Percentiles rank a stretch among this genome's conserved stretches.
Conservation (phyloP, 202 grass and related monocot species). For the Dendrocalamus latiflorus region DNA sequence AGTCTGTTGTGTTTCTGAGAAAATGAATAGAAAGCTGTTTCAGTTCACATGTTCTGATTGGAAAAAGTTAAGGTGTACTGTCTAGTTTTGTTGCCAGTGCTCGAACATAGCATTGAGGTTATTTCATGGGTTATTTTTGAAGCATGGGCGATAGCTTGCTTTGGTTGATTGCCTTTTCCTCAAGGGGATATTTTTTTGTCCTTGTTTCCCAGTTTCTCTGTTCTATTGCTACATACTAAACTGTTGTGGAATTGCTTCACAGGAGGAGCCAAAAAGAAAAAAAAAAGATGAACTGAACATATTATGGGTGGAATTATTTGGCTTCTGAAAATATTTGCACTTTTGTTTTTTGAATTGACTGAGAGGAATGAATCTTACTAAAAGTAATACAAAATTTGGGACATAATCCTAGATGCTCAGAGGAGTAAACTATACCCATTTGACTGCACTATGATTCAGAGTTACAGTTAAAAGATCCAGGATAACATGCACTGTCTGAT, state of each 20-base stretch:
- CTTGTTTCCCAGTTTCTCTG: not conserved
- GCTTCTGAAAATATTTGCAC: not conserved
- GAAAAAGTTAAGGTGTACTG: not conserved
- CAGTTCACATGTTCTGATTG: not conserved
- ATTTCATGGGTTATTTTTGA: constrained; percentile 30
- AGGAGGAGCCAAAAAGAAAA: not conserved
- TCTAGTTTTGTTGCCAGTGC: not conserved
- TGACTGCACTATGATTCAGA: not conserved
- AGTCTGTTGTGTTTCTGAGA: not conserved
- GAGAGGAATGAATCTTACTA: not conserved
- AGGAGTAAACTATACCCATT: not conserved
- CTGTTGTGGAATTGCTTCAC: not conserved
- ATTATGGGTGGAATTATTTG: not conserved
- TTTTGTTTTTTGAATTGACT: not conserved
- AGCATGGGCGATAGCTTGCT: not conserved
- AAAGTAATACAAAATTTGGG: not conserved
- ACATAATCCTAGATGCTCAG: not conserved
- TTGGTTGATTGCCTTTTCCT: not conserved
- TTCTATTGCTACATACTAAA: not conserved
- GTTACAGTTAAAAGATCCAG: not conserved
- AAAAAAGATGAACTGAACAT: not conserved
- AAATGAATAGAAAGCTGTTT: not conserved
- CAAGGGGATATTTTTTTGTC: not conserved
- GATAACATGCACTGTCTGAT: not conserved
- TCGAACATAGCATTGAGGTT: not conserved